Evolutionary conservation across 2,329 filamentous ascomycete species (phyloP).

Genomic region (Colletotrichum lentis): DNA sequence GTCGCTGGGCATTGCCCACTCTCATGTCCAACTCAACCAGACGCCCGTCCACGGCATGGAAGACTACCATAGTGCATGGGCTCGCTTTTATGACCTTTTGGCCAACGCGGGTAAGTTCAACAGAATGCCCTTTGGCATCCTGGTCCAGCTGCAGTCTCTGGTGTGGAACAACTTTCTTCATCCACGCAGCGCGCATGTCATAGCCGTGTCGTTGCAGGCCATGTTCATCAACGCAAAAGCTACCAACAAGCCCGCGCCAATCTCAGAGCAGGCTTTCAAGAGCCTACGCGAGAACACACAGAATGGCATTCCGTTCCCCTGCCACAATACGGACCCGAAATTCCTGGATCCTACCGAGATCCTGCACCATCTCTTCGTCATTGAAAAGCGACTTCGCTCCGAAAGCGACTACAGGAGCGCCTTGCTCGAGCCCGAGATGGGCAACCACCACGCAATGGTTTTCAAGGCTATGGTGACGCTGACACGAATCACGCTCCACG

Average conservation of each 20-base stretch:
- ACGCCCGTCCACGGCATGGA: slow-evolving; percentile 7
- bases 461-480: slow-evolving; percentile 69
- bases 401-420: slow-evolving; percentile 28
- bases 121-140: slow-evolving; percentile 59
- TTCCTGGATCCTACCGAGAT: slow-evolving; percentile 54
- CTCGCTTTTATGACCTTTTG: slow-evolving; percentile 38
- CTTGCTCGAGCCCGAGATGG: slow-evolving; percentile 41
- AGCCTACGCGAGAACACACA: slow-evolving; percentile 60
- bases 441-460: slow-evolving; percentile 57
- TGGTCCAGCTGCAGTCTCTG: slow-evolving; percentile 71
- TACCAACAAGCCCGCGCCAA: slow-evolving; percentile 44
- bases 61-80: slow-evolving; percentile 40
- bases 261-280: slow-evolving; percentile 64
- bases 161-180: slow-evolving; percentile 70
- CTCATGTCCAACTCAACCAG: slow-evolving; percentile 23
- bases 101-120: slow-evolving; percentile 39
- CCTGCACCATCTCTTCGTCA: slow-evolving; percentile 49
- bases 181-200: slow-evolving; percentile 57
- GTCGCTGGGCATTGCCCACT: slow-evolving; percentile 37
- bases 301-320: slow-evolving; percentile 61
- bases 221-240: slow-evolving; percentile 43
- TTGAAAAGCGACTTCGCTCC: slow-evolving; percentile 50
- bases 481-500: slow-evolving; percentile 62
- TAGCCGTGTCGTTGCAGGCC: slow-evolving; percentile 56
- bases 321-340: slow-evolving; percentile 57